phyloP scores from a whole-genome alignment of 306 rosid species.

The Hippophae gyantsensis region DNA sequence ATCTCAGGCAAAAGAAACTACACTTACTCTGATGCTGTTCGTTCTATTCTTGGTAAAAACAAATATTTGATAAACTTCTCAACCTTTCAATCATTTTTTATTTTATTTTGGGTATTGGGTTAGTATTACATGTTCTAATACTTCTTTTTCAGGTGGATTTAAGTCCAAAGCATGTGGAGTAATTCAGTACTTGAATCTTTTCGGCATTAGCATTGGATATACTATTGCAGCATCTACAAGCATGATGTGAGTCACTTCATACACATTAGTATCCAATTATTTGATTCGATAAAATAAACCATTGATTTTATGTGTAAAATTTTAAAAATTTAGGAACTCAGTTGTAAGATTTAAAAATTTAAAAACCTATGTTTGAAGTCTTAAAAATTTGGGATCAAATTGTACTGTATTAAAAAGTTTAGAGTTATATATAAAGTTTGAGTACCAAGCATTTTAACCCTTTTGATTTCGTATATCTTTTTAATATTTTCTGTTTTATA shows the following conservation, averaged over 20 bases:
- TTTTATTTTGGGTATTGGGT: not conserved
- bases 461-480: not conserved
- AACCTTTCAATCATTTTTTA: not conserved
- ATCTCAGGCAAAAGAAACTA: slow-evolving; percentile 2
- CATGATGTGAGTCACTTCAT: slow-evolving; percentile 18
- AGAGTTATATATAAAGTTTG: too few species aligned
- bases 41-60: slow-evolving; percentile 2
- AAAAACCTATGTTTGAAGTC: too few species aligned
- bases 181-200: slow-evolving; percentile 14
- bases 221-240: slow-evolving; percentile 25
- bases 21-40: not conserved
- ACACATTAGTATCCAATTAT: not conserved
- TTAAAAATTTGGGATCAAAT: too few species aligned
- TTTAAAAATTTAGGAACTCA: too few species aligned
- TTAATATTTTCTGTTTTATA: not conserved
- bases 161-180: slow-evolving; percentile 13
- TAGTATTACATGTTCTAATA: not conserved
- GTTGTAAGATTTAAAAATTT: too few species aligned
- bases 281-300: not conserved
- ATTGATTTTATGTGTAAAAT: too few species aligned
- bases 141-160: slow-evolving; percentile 2
- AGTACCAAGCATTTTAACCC: too few species aligned
- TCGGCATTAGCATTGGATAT: slow-evolving; percentile 20
- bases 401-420: too few species aligned
- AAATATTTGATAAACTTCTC: not conserved